Conservation (phyloP, 176 grass and related monocot genomes). For the Saccharum spontaneum region DNA sequence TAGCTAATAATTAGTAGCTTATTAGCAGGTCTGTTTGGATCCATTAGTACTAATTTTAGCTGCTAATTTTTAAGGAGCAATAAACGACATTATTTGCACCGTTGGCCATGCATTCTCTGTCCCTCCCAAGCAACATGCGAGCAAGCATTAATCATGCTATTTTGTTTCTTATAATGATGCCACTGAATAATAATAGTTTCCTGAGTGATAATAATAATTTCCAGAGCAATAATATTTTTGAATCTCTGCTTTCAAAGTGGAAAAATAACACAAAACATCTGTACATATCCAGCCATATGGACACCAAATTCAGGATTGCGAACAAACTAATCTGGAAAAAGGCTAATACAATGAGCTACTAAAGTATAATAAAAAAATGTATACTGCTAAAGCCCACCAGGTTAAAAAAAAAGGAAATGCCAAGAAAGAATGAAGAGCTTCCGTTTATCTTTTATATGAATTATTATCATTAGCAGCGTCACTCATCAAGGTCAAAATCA, state of each 20-base stretch:
- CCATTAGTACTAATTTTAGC: too few relatives aligned
- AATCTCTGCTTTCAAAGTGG: background rate
- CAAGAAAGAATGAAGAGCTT: background rate
- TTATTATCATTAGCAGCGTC: background rate
- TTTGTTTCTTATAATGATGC: background rate
- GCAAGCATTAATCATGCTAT: too few relatives aligned
- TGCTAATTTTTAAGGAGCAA: too few relatives aligned
- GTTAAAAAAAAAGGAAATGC: background rate
- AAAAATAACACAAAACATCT: background rate
- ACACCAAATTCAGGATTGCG: background rate
- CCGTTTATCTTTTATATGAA: background rate
- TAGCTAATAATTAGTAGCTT: too few relatives aligned
- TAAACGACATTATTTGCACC: too few relatives aligned
- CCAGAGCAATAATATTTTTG: background rate
- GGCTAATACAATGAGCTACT: background rate
- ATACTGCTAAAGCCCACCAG: background rate
- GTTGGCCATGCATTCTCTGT: too few relatives aligned
- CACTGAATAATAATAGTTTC: background rate
- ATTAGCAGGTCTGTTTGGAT: too few relatives aligned
- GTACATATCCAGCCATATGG: background rate
- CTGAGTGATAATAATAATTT: background rate
- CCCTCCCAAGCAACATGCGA: too few relatives aligned
- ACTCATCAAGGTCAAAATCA: constrained; percentile 71
- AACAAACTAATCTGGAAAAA: background rate
- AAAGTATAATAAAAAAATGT: background rate